Conservation (phyloP, 331 rosid genomes). For the Quercus lobata region DNA sequence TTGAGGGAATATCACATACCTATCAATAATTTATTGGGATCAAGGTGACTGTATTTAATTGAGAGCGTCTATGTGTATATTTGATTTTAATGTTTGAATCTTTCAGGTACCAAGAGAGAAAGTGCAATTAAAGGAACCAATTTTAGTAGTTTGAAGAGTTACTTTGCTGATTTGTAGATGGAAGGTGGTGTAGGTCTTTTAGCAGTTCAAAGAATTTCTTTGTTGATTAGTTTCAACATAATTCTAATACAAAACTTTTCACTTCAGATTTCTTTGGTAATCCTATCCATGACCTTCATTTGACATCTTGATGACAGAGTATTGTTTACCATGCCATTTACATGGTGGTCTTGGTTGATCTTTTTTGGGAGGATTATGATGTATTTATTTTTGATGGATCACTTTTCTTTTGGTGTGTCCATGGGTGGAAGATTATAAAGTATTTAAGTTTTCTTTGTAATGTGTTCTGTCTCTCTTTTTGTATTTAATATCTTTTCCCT, state of each 20-base stretch:
- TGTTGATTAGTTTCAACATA: neutral
- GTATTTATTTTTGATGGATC: too few species aligned
- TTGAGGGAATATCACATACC: too few species aligned
- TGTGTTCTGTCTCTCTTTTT: too few species aligned
- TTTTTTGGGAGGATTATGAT: neutral
- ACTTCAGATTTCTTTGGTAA: neutral
- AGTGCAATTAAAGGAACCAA: neutral
- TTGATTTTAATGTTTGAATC: neutral
- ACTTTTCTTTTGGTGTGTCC: too few species aligned
- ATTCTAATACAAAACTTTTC: neutral
- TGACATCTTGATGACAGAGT: neutral
- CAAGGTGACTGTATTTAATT: neutral
- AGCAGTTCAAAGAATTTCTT: too few species aligned
- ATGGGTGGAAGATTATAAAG: too few species aligned
- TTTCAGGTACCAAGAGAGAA: neutral
- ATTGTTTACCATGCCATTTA: neutral
- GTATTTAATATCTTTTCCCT: too few species aligned
- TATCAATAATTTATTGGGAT: neutral
- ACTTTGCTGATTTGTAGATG: neutral
- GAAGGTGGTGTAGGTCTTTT: neutral
- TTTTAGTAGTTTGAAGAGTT: neutral
- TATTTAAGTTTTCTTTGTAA: too few species aligned
- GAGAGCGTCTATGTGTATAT: neutral
- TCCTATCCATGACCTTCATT: neutral
- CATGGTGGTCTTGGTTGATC: neutral